Percentiles rank a stretch among this genome's conserved stretches.
Conservation (phyloP, 2,329 filamentous ascomycete species). For the Fusarium chlamydosporum region DNA sequence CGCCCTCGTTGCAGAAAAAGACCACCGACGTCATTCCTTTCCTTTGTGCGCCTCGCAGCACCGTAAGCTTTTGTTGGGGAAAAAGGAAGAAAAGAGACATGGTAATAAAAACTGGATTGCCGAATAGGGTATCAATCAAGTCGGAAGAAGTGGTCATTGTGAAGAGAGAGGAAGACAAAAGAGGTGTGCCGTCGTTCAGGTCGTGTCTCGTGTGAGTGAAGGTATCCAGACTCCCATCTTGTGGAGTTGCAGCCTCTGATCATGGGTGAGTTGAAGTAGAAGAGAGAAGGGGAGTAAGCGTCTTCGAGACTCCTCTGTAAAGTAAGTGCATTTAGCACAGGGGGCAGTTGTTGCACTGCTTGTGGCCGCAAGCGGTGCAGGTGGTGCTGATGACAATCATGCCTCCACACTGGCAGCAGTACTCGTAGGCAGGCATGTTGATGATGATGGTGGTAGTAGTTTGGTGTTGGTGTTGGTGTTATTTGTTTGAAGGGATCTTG, state of each 20-base stretch:
- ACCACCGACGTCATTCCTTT: slow-evolving; percentile 30
- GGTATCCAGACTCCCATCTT: slow-evolving; percentile 23
- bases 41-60: slow-evolving; percentile 24
- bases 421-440: slow-evolving; percentile 63
- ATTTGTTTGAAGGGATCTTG: slow-evolving; percentile 8
- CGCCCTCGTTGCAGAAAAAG: slow-evolving; percentile 11
- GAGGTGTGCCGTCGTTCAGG: slow-evolving; percentile 30
- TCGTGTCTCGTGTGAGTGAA: slow-evolving; percentile 30
- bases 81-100: slow-evolving; percentile 4
- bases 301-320: slow-evolving; percentile 21
- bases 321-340: slow-evolving; percentile 49
- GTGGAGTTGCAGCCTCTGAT: neutral
- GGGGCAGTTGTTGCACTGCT: slow-evolving; percentile 64
- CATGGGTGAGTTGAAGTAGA: neutral
- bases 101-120: slow-evolving; percentile 10
- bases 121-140: slow-evolving; percentile 40
- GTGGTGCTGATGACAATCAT: slow-evolving; percentile 71
- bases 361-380: slow-evolving; percentile 65
- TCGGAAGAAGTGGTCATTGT: slow-evolving; percentile 15
- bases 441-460: slow-evolving; percentile 17
- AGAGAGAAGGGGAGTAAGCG: slow-evolving; percentile 1
- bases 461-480: slow-evolving; percentile 15
- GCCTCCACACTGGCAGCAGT: slow-evolving; percentile 69
- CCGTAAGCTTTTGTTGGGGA: neutral
- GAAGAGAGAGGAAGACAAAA: neutral